phyloP scores from a whole-genome alignment of 805 yeast genomes.

The Sugiyamaella mastotermitis region DNA sequence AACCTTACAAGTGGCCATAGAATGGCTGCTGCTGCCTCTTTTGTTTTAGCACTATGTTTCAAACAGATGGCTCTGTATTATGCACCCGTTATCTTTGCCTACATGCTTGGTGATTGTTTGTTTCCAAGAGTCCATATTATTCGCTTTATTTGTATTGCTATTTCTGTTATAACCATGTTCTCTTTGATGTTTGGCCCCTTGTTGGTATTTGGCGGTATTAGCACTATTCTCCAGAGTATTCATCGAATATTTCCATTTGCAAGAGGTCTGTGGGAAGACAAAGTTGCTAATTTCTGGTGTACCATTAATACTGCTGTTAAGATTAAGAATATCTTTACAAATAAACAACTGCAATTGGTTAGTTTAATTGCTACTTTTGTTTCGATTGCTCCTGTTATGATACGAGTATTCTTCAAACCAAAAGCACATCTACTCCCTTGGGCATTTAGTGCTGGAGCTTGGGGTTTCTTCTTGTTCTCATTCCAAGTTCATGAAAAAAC shows the following conservation, averaged over 20 bases:
- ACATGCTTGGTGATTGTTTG: conserved; percentile 54
- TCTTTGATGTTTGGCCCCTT: conserved; percentile 55
- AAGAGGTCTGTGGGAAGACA: conserved; percentile 93
- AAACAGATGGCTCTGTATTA: conserved; percentile 96
- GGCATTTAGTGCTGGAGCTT: conserved; percentile 75
- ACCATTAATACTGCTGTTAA: conserved; percentile 77
- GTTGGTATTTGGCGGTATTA: conserved; percentile 32
- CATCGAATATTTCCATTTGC: conserved; percentile 82
- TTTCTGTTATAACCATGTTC: conserved; percentile 56
- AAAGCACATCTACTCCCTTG: conserved; percentile 50
- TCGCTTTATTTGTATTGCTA: conserved; percentile 55
- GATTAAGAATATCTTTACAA: conserved; percentile 50
- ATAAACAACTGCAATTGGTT: conserved; percentile 53
- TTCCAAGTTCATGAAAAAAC: conserved; percentile 97
- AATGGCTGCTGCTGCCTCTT: conserved; percentile 66
- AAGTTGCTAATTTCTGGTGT: conserved; percentile 97
- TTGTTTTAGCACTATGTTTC: conserved; percentile 71
- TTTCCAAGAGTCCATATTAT: conserved; percentile 44
- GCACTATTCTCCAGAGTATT: conserved; percentile 51
- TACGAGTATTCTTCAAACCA: conserved; percentile 46
- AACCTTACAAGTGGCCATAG: conserved; percentile 59
- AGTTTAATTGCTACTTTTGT: conserved; percentile 32
- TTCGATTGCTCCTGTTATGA: conserved; percentile 52
- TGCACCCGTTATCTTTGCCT: conserved; percentile 82
- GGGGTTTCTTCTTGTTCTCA: conserved; percentile 84